phyloP scores from a whole-genome alignment of 306 rosid genomes.

The Parietaria judaica region DNA sequence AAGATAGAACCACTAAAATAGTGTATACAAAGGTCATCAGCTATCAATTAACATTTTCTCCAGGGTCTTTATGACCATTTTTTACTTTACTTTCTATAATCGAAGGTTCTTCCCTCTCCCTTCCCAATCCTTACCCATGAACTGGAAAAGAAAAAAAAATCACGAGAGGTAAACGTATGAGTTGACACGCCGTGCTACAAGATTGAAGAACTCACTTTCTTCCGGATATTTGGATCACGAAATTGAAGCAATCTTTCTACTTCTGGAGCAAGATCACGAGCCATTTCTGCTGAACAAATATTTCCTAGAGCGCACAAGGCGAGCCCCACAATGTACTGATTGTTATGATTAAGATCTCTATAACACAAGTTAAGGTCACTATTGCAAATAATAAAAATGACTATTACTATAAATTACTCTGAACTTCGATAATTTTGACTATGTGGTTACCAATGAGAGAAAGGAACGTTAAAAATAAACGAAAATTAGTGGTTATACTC shows the following conservation, averaged over 20 bases:
- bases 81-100: neutral
- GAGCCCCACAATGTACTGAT: conserved; percentile 97
- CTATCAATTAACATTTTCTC: neutral
- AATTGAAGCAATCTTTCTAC: conserved; percentile 87
- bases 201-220: conserved; percentile 47
- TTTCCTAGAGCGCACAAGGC: conserved; percentile 99
- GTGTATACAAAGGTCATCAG: too few relatives aligned
- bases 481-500: conserved; percentile 6
- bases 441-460: conserved; percentile 4
- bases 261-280: conserved; percentile 99
- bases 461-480: neutral
- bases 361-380: conserved; percentile 49
- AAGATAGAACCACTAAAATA: too few relatives aligned
- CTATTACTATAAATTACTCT: neutral
- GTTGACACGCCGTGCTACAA: neutral
- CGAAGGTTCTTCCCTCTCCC: neutral
- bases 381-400: conserved; percentile 12
- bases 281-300: conserved; percentile 99
- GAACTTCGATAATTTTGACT: conserved; percentile 18
- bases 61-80: neutral
- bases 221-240: conserved; percentile 92
- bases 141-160: neutral
- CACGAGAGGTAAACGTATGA: conserved; percentile 8
- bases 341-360: conserved; percentile 96
- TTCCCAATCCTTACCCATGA: neutral